Percentiles rank a stretch among this genome's conserved stretches.
Evolutionary conservation across 1,284 basidiomycete species (phyloP).

Genomic region (Cystobasidium pallidum): DNA sequence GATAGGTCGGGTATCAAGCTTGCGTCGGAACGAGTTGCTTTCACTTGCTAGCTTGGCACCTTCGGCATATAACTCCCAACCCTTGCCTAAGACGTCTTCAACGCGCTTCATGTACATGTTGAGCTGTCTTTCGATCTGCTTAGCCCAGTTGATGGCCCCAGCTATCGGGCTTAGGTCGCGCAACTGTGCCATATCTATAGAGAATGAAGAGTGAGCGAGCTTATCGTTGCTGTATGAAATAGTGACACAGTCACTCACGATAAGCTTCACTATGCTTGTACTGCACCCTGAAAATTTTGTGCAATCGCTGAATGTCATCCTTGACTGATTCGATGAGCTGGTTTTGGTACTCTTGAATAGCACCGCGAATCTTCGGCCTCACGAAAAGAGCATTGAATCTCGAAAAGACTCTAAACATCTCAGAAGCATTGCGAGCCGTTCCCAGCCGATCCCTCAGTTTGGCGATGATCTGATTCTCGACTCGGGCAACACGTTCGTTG

Average conservation of each 20-base stretch:
- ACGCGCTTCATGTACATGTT: conserved; percentile 99
- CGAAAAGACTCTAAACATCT: conserved; percentile 98
- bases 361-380: conserved; percentile 90
- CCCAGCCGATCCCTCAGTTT: conserved; percentile 86
- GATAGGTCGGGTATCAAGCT: conserved; percentile 89
- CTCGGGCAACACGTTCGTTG: conserved; percentile 93
- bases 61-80: conserved; percentile 99
- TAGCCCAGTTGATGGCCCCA: conserved; percentile 96
- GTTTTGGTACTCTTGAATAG: conserved; percentile 98
- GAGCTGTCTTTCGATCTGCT: conserved; percentile 95
- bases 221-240: conserved; percentile 54
- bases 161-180: conserved; percentile 96
- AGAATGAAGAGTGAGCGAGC: conserved; percentile 53
- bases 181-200: conserved; percentile 88
- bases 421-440: conserved; percentile 95
- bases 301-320: conserved; percentile 91
- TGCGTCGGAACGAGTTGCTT: conserved; percentile 87
- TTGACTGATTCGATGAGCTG: conserved; percentile 97
- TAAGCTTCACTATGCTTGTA: conserved; percentile 45
- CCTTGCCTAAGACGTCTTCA: conserved; percentile 95
- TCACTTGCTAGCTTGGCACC: conserved; percentile 95
- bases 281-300: conserved; percentile 70
- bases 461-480: conserved; percentile 98
- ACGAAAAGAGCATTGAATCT: conserved; percentile 98
- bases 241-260: conserved; percentile 10